Percentiles rank a stretch among this genome's conserved stretches.
Evolutionary conservation across 129 eudicot species (phyloP).

Genomic region (Tagetes erecta): DNA sequence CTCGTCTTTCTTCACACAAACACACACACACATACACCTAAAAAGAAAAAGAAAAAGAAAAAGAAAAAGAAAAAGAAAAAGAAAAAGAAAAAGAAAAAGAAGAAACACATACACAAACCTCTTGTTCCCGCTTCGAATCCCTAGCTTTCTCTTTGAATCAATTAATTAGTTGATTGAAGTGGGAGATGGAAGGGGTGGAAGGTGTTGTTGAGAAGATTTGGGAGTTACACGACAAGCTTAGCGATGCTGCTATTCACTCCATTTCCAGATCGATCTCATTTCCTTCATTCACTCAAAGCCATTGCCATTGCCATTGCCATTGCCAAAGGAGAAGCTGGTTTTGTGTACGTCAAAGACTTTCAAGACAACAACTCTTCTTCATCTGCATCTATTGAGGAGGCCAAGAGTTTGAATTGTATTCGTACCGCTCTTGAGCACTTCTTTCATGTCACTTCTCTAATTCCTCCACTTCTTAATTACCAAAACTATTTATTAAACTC

Average conservation of each 20-base stretch:
- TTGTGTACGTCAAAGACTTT: no score
- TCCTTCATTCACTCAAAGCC: conserved; percentile 50
- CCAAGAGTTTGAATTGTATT: conserved; percentile 78
- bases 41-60: no score
- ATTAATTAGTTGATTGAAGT: no score
- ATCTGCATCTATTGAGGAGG: conserved; percentile 54
- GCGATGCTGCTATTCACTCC: conserved; percentile 54
- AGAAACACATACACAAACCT: conserved; percentile 33
- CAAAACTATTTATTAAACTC: neutral
- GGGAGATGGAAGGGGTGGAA: no score
- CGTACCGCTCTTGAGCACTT: conserved; percentile 91
- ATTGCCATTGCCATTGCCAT: no score
- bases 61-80: no score
- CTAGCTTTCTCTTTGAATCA: neutral
- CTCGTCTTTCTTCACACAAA: no score
- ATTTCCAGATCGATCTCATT: conserved; percentile 65
- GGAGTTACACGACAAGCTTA: no score
- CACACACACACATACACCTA: neutral
- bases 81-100: neutral
- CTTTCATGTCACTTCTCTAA: conserved; percentile 59
- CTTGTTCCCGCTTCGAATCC: conserved; percentile 38
- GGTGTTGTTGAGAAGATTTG: no score
- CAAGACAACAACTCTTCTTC: conserved; percentile 14
- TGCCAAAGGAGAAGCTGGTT: no score
- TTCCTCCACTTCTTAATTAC: neutral